Conservation (phyloP, 2,329 filamentous ascomycete genomes). For the Truncatella angustata region DNA sequence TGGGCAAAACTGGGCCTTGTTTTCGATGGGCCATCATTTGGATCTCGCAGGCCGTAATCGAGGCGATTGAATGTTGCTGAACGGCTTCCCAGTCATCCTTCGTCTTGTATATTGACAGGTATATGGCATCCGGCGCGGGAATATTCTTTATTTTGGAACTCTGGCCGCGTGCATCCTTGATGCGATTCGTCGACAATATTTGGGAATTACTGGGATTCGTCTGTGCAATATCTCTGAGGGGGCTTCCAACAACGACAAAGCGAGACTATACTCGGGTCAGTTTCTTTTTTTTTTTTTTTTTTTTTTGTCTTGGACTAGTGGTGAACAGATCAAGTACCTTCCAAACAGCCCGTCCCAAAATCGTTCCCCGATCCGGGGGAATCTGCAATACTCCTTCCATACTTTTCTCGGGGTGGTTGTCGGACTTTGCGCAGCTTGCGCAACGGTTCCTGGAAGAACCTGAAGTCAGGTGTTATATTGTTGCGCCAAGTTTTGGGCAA, state of each 20-base stretch:
- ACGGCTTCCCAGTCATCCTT: conserved; percentile 56
- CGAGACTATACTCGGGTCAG: conserved; percentile 44
- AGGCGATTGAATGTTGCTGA: conserved; percentile 51
- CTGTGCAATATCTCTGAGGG: conserved; percentile 33
- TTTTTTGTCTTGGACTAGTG: conserved; percentile 4
- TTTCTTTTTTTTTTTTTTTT: conserved; percentile 7
- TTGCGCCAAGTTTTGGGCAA: too few species aligned
- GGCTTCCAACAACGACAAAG: conserved; percentile 54
- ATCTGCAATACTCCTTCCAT: conserved; percentile 52
- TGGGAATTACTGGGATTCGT: conserved; percentile 38
- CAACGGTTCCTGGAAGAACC: too few species aligned
- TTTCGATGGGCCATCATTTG: conserved; percentile 61
- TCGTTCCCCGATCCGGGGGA: conserved; percentile 50
- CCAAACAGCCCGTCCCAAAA: conserved; percentile 51
- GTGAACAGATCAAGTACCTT: conserved; percentile 39
- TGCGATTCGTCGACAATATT: conserved; percentile 35
- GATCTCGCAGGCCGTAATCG: conserved; percentile 56
- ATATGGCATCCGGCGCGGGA: conserved; percentile 39
- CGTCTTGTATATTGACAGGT: conserved; percentile 54
- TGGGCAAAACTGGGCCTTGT: conserved; percentile 57
- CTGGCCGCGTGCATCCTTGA: conserved; percentile 33
- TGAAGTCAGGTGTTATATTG: too few species aligned
- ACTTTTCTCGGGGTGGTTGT: too few species aligned
- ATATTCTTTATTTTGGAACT: conserved; percentile 35
- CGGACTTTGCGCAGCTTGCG: too few species aligned